Percentiles rank a stretch among this genome's conserved stretches.
Conservation (phyloP, 208 protist genomes). For the Kentomonas sorsogonicus region DNA sequence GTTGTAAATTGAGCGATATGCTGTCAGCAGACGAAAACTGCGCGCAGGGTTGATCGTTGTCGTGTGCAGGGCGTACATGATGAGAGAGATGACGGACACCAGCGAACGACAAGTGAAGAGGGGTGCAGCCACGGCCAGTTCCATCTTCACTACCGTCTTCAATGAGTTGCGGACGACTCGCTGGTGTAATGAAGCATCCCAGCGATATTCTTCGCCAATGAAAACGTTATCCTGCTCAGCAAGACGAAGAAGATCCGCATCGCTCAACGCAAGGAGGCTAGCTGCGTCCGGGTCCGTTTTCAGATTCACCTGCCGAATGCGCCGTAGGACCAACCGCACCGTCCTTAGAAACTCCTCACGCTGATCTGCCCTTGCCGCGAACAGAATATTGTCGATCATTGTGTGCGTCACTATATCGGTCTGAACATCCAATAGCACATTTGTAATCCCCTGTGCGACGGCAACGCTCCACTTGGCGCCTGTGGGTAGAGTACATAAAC, state of each 20-base stretch:
- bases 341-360: slow-evolving; percentile 15
- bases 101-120: too few relatives aligned
- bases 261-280: slow-evolving; percentile 8
- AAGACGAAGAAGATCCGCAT: slow-evolving; percentile 9
- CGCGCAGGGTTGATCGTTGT: too few relatives aligned
- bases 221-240: slow-evolving; percentile 13
- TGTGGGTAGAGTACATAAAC: slow-evolving; percentile 17
- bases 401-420: slow-evolving; percentile 15
- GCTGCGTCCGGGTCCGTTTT: slow-evolving; percentile 20
- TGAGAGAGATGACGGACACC: too few relatives aligned
- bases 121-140: too few relatives aligned
- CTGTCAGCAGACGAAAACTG: too few relatives aligned
- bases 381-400: slow-evolving; percentile 27
- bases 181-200: slow-evolving; percentile 1
- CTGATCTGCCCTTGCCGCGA: slow-evolving; percentile 20
- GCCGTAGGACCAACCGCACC: slow-evolving; percentile 8
- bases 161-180: slow-evolving; percentile 20
- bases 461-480: slow-evolving; percentile 24
- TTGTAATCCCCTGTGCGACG: slow-evolving; percentile 18
- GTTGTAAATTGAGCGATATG: too few relatives aligned
- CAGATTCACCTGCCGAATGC: slow-evolving; percentile 19
- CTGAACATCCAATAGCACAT: slow-evolving; percentile 17
- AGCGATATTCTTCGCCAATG: slow-evolving; percentile 24
- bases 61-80: too few relatives aligned
- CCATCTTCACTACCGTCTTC: slow-evolving; percentile 30